These are phyloP conservation scores for Nitzschia palea DNA, from an alignment of 108 stramenopile species.

Conservation along the genomic window DNA sequence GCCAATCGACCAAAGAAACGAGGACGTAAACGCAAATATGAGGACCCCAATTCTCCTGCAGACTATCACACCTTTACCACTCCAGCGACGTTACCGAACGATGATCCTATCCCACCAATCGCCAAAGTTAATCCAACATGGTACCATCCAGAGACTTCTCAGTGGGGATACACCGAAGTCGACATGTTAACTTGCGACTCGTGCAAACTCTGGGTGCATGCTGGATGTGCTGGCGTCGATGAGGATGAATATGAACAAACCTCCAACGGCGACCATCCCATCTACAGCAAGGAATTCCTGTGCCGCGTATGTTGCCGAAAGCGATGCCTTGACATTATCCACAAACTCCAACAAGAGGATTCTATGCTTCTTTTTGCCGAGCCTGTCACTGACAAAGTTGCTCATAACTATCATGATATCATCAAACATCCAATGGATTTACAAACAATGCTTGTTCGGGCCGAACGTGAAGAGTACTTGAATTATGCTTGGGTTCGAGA, in stretches of 20 bases:
- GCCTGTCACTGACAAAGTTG: slow-evolving; percentile 83
- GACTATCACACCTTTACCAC: slow-evolving; percentile 32
- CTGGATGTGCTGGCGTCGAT: slow-evolving; percentile 62
- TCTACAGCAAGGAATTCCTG: slow-evolving; percentile 63
- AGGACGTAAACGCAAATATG: slow-evolving; percentile 49
- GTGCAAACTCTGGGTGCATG: slow-evolving; percentile 81
- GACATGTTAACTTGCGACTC: slow-evolving; percentile 72
- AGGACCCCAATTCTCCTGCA: slow-evolving; percentile 16
- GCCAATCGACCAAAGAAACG: slow-evolving; percentile 30
- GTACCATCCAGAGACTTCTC: slow-evolving; percentile 51
- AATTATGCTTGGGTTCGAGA: slow-evolving; percentile 78
- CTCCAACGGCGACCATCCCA: slow-evolving; percentile 51
- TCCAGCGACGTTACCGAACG: slow-evolving; percentile 13
- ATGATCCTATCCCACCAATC: slow-evolving; percentile 36
- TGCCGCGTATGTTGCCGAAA: slow-evolving; percentile 56
- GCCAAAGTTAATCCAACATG: slow-evolving; percentile 50
- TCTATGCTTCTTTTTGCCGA: slow-evolving; percentile 62
- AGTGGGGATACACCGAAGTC: slow-evolving; percentile 68
- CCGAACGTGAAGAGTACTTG: slow-evolving; percentile 52
- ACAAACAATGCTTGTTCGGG: slow-evolving; percentile 78
- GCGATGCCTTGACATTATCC: slow-evolving; percentile 46
- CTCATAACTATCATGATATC: slow-evolving; percentile 90
- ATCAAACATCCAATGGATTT: slow-evolving; percentile 96
- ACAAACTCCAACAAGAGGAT: slow-evolving; percentile 57
- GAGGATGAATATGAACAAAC: slow-evolving; percentile 57